Base-by-base conservation (phyloP, 768 basidiomycete species). In the Amanita pseudoporphyria region DNA sequence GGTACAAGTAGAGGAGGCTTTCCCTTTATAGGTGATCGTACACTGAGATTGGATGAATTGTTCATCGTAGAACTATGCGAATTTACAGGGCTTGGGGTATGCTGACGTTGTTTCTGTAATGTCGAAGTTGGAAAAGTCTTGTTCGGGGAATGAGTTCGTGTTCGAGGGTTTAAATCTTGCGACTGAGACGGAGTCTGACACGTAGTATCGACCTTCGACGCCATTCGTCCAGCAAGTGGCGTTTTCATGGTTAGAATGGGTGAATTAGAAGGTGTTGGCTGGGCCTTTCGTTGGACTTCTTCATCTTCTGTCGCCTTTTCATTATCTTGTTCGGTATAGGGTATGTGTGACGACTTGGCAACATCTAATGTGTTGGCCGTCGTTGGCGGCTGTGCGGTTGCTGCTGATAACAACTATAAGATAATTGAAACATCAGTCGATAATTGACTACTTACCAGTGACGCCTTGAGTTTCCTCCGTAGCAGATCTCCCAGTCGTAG, bases 251-350 rank as follows among this genome's bases (percentile, higher is more conserved):
- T 45, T 18, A 70, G 60, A 6, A 74, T 61, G 16, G 82, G 82
- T 24, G 82, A 82, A 56, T 80, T 84, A 14, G 79, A 72, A 6
- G 82, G 82, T 1, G 82, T 83, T 14, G 78, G 78, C 45, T 74
- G 69, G 19, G 67, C 60, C 44, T 55, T 57, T 28, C 61, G 52
- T 53, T 53, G 40, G n/a, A n/a, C n/a, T n/a, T 57, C 60, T 33
- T 53, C 52, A 16, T 49, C 66, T 67, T 42, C 61, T 53, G 0
- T 39, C 57, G 57, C 36, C 59, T 19, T 42, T 35, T 12, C 16
- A 18, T 6, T 38, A 28, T 18, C 48, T 49, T 35, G 48, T 10
- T 42, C 31, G 32, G 3, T 21, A 14, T 6, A 9, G 26, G 40
- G 26, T 49, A 49, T 35, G 43, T 18, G n/a, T 1, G 12, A 35